Evolutionary conservation across 1,284 basidiomycete genomes (phyloP).

Genomic region (Trichosporon sp.): DNA sequence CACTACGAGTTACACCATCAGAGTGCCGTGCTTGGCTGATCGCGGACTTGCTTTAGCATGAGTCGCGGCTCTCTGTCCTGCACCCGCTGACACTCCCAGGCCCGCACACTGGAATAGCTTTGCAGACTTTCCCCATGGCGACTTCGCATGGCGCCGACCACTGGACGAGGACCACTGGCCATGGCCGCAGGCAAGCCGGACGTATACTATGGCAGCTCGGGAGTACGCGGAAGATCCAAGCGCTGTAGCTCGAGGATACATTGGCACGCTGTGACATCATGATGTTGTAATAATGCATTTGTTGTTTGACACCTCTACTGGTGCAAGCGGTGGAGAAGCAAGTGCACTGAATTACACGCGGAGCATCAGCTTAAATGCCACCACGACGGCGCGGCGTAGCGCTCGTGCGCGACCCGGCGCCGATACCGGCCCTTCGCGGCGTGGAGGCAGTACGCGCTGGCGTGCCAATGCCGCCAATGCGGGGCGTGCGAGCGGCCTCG

Average conservation of each 20-base stretch:
- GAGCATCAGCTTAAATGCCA: conserved; percentile 43
- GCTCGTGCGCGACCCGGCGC: conserved; percentile 57
- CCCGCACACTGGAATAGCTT: neutral
- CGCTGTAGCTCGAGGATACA: neutral
- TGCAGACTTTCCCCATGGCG: neutral
- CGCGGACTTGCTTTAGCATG: too few relatives aligned
- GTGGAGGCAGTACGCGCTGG: conserved; percentile 47
- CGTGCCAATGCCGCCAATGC: conserved; percentile 66
- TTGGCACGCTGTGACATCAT: neutral
- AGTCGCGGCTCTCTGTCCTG: too few relatives aligned
- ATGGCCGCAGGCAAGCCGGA: neutral
- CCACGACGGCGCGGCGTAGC: conserved; percentile 51
- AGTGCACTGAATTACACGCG: too few relatives aligned
- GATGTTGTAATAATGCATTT: neutral
- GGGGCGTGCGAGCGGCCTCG: conserved; percentile 59
- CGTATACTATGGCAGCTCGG: neutral
- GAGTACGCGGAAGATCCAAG: neutral
- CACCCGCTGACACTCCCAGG: neutral
- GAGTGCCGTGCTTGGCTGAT: too few relatives aligned
- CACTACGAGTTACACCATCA: too few relatives aligned
- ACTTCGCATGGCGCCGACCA: neutral
- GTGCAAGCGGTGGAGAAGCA: neutral
- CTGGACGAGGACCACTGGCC: neutral
- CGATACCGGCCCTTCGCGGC: conserved; percentile 60
- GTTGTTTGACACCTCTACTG: neutral